phyloP scores from a whole-genome alignment of 345 rosid genomes.

The Salix udensis region DNA sequence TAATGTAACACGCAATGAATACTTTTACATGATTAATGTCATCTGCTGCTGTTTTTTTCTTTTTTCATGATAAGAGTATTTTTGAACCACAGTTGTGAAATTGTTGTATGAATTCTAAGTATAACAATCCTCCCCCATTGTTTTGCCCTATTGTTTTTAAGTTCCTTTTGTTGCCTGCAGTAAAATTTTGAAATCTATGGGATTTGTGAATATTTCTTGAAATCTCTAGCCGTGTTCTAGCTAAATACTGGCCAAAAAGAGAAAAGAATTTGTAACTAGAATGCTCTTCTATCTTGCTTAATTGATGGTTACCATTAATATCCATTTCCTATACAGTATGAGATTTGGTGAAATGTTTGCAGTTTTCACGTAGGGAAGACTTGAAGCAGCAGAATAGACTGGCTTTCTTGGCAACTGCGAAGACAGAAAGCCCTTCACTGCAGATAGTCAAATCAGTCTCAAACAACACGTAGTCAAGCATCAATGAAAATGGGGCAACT shows the following conservation, averaged over 20 bases:
- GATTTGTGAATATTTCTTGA: not conserved
- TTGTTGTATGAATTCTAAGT: not conserved
- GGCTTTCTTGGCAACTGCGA: conserved; percentile 16
- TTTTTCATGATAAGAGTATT: too few relatives aligned
- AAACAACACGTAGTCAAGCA: conserved; percentile 32
- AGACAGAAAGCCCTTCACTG: conserved; percentile 18
- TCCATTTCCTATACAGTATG: not conserved
- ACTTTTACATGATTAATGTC: too few relatives aligned
- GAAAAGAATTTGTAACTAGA: not conserved
- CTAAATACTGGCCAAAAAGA: not conserved
- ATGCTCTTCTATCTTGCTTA: not conserved
- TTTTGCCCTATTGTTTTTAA: not conserved
- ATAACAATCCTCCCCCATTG: not conserved
- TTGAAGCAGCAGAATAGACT: conserved; percentile 34
- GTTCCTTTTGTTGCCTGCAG: not conserved
- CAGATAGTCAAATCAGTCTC: conserved; percentile 35
- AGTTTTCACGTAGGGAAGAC: conserved; percentile 33
- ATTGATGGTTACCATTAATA: not conserved
- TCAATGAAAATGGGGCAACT: conserved; percentile 45
- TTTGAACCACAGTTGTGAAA: too few relatives aligned
- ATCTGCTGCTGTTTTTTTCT: too few relatives aligned
- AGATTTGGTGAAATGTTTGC: conserved; percentile 15
- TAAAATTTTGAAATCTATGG: not conserved
- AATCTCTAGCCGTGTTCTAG: not conserved
- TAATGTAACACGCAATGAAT: too few relatives aligned